A percentile compares a stretch with the other conserved stretches of the same genome.
Conservation (phyloP, 1,284 basidiomycete genomes). For the Coniophora puteana region DNA sequence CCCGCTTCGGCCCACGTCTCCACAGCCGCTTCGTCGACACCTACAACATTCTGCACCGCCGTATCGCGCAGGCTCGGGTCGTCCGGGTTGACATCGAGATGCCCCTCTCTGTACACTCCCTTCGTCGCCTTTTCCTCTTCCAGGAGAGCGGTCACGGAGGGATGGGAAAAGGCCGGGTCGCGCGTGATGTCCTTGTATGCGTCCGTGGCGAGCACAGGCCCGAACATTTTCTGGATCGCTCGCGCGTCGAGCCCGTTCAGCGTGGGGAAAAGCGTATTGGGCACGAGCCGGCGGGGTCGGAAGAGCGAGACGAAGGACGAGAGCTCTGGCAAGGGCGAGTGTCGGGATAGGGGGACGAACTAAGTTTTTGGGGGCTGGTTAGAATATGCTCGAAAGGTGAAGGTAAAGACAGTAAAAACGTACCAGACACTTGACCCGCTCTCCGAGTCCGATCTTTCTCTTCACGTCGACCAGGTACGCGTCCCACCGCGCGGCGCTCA, state of each 20-base stretch:
- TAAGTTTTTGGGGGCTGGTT: conserved; percentile 25
- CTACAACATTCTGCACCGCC: conserved; percentile 57
- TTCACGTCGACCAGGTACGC: conserved; percentile 50
- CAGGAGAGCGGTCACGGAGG: neutral
- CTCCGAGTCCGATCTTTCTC: conserved; percentile 32
- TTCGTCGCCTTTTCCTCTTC: too few species aligned
- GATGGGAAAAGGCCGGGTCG: neutral
- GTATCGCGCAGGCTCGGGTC: conserved; percentile 37
- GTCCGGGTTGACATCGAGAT: neutral
- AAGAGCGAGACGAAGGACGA: conserved; percentile 78
- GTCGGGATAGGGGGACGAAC: conserved; percentile 81
- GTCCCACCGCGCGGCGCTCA: conserved; percentile 59
- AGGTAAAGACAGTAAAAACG: conserved; percentile 14
- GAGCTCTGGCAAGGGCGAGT: conserved; percentile 84
- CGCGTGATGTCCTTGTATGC: conserved; percentile 1
- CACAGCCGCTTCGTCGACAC: conserved; percentile 40
- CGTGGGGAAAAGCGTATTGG: conserved; percentile 71
- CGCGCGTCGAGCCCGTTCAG: conserved; percentile 67
- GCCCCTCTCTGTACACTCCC: too few species aligned
- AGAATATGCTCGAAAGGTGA: neutral
- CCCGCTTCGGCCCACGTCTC: conserved; percentile 51
- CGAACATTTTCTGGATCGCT: conserved; percentile 65
- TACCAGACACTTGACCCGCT: conserved; percentile 57
- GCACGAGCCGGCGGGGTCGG: conserved; percentile 67
- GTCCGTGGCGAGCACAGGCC: neutral